A percentile compares a stretch with the other conserved stretches of the same genome.
These are phyloP conservation scores for Paracorniculantispora psalliotae DNA, from an alignment of 2,329 filamentous ascomycete genomes.

Conservation along the genomic window DNA sequence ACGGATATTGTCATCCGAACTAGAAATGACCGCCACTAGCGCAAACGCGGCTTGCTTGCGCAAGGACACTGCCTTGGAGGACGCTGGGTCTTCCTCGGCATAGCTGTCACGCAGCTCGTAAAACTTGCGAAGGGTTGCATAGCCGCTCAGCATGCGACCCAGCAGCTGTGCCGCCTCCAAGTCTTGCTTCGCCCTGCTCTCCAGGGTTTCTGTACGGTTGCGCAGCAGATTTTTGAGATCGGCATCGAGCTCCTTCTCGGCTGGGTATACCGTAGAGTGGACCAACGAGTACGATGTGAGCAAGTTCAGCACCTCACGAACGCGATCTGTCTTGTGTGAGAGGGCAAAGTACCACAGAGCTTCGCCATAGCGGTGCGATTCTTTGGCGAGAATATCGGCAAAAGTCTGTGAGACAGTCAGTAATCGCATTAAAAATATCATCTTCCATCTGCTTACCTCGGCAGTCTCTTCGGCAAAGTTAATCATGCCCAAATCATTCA, in stretches of 20 bases:
- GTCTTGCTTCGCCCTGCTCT: constrained; percentile 67
- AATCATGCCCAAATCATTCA: constrained; percentile 72
- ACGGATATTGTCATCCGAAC: constrained; percentile 83
- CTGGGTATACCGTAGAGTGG: constrained; percentile 76
- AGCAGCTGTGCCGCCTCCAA: constrained; percentile 77
- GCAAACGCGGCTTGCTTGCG: constrained; percentile 67
- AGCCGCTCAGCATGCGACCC: constrained; percentile 82
- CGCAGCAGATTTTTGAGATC: constrained; percentile 65
- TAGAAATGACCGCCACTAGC: constrained; percentile 77
- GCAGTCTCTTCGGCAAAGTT: constrained; percentile 76
- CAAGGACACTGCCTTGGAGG: constrained; percentile 47
- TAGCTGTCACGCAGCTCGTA: constrained; percentile 74
- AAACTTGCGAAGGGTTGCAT: constrained; percentile 84
- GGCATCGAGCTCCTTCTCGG: constrained; percentile 65
- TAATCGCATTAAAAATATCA: background rate
- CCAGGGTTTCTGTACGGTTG: constrained; percentile 66
- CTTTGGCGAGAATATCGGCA: constrained; percentile 69
- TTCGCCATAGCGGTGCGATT: constrained; percentile 74
- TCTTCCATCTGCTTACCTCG: constrained; percentile 56
- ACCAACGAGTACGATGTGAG: constrained; percentile 84
- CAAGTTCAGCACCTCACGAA: constrained; percentile 79
- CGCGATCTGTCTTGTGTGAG: constrained; percentile 70
- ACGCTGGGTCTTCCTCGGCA: constrained; percentile 24
- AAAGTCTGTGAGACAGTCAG: constrained; percentile 58
- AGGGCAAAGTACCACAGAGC: constrained; percentile 88